phyloP scores from a whole-genome alignment of 768 basidiomycete genomes.

The Cyclocybe cylindracea region DNA sequence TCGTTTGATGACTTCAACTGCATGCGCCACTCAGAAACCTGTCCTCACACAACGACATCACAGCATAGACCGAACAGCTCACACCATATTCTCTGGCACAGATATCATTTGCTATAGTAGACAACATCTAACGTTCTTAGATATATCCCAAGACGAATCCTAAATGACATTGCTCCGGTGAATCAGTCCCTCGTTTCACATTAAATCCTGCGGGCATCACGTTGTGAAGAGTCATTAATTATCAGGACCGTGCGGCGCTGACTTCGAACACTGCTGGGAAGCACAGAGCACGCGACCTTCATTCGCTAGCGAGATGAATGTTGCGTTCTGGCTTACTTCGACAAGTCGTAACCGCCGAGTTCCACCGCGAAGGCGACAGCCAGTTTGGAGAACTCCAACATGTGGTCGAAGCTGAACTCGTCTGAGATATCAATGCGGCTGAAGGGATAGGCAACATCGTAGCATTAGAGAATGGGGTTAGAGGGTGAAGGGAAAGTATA shows the following conservation, averaged over 20 bases:
- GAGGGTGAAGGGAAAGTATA: constrained; percentile 8
- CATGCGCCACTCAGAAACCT: constrained; percentile 28
- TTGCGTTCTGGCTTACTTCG: constrained; percentile 16
- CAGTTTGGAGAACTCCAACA: constrained; percentile 87
- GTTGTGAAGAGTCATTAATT: background rate
- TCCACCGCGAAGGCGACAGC: constrained; percentile 81
- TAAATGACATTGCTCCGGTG: background rate
- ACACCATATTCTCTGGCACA: constrained; percentile 39
- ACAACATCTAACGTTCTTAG: constrained; percentile 36
- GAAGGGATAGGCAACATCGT: constrained; percentile 4
- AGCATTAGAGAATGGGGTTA: background rate
- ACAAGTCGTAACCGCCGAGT: constrained; percentile 52
- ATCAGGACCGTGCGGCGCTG: background rate
- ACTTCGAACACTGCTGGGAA: too few relatives aligned
- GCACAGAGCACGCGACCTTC: too few relatives aligned
- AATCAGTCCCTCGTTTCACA: constrained; percentile 7
- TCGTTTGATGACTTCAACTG: background rate
- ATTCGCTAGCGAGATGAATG: too few relatives aligned
- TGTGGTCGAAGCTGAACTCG: constrained; percentile 90
- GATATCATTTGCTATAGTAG: constrained; percentile 43
- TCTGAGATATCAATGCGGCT: constrained; percentile 84
- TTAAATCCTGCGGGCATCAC: constrained; percentile 1
- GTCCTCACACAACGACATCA: constrained; percentile 31
- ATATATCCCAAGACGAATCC: constrained; percentile 7
- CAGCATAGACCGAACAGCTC: constrained; percentile 35